Percentiles rank a stretch among this genome's conserved stretches.
These are phyloP conservation scores for Catharanthus roseus DNA, from an alignment of 257 asterid genomes.

Conservation along the genomic window DNA sequence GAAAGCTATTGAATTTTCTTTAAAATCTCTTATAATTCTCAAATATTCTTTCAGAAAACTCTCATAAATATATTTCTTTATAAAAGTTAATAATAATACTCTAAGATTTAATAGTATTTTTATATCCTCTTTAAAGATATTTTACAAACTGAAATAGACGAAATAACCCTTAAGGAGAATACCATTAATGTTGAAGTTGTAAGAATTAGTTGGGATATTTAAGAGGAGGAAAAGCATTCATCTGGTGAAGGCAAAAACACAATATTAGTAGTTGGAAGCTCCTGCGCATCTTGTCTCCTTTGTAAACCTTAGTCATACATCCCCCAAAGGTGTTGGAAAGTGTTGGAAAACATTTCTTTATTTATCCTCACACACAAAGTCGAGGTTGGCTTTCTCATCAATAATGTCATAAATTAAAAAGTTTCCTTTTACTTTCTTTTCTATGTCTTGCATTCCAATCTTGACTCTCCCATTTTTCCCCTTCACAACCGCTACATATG, in stretches of 20 bases:
- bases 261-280: constrained; percentile 1
- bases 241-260: constrained; percentile 14
- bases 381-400: neutral
- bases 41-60: no score
- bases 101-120: no score
- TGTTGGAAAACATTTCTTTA: neutral
- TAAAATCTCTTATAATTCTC: no score
- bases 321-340: constrained; percentile 10
- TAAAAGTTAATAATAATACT: no score
- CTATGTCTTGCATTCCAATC: neutral
- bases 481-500: neutral
- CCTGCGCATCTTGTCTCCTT: constrained; percentile 8
- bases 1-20: no score
- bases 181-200: no score
- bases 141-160: no score
- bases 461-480: constrained; percentile 4
- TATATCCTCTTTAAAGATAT: no score
- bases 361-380: neutral
- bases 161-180: no score
- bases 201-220: no score
- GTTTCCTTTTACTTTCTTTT: no score
- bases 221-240: constrained; percentile 3
- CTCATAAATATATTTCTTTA: no score
- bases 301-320: constrained; percentile 4
- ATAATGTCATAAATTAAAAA: neutral